A percentile compares a stretch with the other conserved stretches of the same genome.
phyloP scores from a whole-genome alignment of 2,329 filamentous ascomycete genomes.

The Pestalotiopsis sp. region DNA sequence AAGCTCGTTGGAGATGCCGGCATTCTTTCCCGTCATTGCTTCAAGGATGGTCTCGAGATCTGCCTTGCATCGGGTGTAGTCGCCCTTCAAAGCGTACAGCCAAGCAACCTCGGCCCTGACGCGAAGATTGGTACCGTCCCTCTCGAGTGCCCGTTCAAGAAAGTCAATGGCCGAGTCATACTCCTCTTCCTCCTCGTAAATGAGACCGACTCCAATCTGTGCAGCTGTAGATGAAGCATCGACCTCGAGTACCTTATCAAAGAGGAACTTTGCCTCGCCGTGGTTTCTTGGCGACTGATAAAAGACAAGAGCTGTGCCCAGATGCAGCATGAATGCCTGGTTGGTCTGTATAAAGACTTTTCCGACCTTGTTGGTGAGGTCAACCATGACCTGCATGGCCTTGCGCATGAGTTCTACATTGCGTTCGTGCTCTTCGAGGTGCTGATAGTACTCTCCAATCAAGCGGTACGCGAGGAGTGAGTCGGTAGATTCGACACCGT shows the following conservation, averaged over 20 bases:
- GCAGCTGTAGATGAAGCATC: slow-evolving; percentile 79
- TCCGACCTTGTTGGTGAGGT: slow-evolving; percentile 68
- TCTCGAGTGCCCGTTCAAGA: slow-evolving; percentile 72
- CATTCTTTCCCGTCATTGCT: slow-evolving; percentile 52
- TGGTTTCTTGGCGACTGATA: slow-evolving; percentile 91
- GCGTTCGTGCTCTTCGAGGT: slow-evolving; percentile 82
- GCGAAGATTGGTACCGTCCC: slow-evolving; percentile 74
- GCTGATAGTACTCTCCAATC: slow-evolving; percentile 80
- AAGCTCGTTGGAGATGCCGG: slow-evolving; percentile 64
- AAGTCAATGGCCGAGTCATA: slow-evolving; percentile 82
- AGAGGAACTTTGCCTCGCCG: slow-evolving; percentile 82
- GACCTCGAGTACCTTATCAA: slow-evolving; percentile 77
- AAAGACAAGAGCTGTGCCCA: slow-evolving; percentile 87
- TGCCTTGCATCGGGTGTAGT: slow-evolving; percentile 67
- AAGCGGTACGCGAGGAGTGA: slow-evolving; percentile 85
- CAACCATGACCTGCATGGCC: slow-evolving; percentile 63
- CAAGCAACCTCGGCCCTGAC: slow-evolving; percentile 88
- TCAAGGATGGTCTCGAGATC: slow-evolving; percentile 72
- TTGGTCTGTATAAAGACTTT: slow-evolving; percentile 68
- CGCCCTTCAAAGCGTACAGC: slow-evolving; percentile 83
- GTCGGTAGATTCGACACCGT: slow-evolving; percentile 66
- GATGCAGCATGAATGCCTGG: slow-evolving; percentile 74
- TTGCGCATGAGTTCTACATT: slow-evolving; percentile 80
- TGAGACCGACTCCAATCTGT: slow-evolving; percentile 86
- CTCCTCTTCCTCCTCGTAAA: slow-evolving; percentile 92